Percentiles rank a stretch among this genome's conserved stretches.
Evolutionary conservation across 208 protist species (phyloP).

Genomic region (Novymonas esmeraldas): DNA sequence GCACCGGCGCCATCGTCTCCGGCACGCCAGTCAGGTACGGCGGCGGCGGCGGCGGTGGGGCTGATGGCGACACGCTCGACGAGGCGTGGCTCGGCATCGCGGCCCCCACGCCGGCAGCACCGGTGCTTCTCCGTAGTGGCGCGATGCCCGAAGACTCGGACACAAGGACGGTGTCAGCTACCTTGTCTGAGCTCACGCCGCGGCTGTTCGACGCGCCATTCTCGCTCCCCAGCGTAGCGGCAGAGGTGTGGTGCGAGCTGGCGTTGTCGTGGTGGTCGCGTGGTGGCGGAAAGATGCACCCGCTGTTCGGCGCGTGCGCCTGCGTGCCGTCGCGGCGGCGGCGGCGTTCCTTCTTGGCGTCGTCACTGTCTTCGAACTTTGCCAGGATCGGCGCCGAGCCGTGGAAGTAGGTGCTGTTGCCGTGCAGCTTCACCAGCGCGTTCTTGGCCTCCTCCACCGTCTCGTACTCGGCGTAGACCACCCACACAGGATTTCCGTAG

Average conservation of each 20-base stretch:
- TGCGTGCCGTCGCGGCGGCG: slow-evolving; percentile 50
- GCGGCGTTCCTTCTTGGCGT: slow-evolving; percentile 72
- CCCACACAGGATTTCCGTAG: slow-evolving; percentile 84
- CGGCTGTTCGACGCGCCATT: slow-evolving; percentile 3
- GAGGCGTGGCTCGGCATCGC: not conserved
- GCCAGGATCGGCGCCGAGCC: slow-evolving; percentile 62
- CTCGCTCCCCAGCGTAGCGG: slow-evolving; percentile 17
- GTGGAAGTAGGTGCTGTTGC: slow-evolving; percentile 67
- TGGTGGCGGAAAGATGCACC: slow-evolving; percentile 52
- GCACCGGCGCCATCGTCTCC: not conserved
- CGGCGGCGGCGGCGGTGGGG: slow-evolving; percentile 10
- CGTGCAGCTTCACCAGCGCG: slow-evolving; percentile 67
- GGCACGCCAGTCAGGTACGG: slow-evolving; percentile 7
- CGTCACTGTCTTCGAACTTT: slow-evolving; percentile 78
- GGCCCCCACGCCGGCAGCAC: not conserved
- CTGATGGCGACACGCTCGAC: not conserved
- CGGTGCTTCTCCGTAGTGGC: not conserved
- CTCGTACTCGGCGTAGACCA: slow-evolving; percentile 83
- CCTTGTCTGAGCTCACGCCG: slow-evolving; percentile 7
- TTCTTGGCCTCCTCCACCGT: slow-evolving; percentile 59
- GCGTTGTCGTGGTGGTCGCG: slow-evolving; percentile 18
- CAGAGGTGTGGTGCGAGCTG: slow-evolving; percentile 12
- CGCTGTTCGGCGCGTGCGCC: slow-evolving; percentile 35
- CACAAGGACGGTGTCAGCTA: not conserved
- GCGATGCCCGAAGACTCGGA: too few species aligned